Conservation (phyloP, 2,329 filamentous ascomycete genomes). For the Dactylella cylindrospora region DNA sequence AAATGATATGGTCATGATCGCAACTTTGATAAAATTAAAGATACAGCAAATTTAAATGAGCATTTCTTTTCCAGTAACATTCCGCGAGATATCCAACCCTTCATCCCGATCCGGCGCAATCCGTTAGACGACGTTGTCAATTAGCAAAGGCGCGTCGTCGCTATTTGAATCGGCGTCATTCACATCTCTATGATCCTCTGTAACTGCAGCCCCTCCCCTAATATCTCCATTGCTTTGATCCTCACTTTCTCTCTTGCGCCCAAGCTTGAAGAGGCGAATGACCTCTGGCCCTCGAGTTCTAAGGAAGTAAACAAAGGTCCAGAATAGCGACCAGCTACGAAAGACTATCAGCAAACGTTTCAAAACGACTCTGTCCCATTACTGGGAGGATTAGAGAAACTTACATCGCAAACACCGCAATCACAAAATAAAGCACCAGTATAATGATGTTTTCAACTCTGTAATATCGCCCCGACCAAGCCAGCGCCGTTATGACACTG, state of each 20-base stretch:
- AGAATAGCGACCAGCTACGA: slow-evolving; percentile 19
- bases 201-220: background rate
- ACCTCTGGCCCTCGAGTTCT: slow-evolving; percentile 16
- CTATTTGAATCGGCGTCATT: slow-evolving; percentile 1
- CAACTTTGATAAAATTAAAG: too few species aligned
- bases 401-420: too few species aligned
- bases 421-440: too few species aligned
- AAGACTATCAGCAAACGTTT: too few species aligned
- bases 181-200: too few species aligned
- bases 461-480: too few species aligned
- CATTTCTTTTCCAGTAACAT: too few species aligned
- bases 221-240: background rate
- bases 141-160: slow-evolving; percentile 27
- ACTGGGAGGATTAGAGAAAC: too few species aligned
- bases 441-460: too few species aligned
- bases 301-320: slow-evolving; percentile 25
- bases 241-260: background rate
- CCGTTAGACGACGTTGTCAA: slow-evolving; percentile 19
- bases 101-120: slow-evolving; percentile 7
- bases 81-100: background rate
- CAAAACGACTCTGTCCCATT: too few species aligned
- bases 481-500: too few species aligned
- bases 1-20: too few species aligned
- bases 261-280: slow-evolving; percentile 5
- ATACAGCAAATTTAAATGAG: background rate